Percentiles rank a stretch among this genome's conserved stretches.
Evolutionary conservation across 148 eudicot genomes (phyloP).

Genomic region (Spergularia marina): DNA sequence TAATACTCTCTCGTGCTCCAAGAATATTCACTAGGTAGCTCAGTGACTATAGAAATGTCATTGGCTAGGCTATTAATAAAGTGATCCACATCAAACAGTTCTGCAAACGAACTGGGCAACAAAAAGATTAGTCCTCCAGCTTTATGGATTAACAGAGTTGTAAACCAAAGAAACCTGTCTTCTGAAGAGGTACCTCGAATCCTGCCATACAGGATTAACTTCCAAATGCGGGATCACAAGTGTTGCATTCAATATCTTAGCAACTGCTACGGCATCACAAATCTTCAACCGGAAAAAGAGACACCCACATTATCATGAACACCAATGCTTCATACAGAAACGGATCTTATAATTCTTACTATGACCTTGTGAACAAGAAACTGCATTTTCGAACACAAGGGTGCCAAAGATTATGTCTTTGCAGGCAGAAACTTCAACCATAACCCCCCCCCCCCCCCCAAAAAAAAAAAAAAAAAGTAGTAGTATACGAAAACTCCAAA

Average conservation of each 20-base stretch:
- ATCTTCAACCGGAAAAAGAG: conserved; percentile 38
- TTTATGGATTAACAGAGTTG: not conserved
- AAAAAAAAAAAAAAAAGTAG: too few species aligned
- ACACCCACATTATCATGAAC: not conserved
- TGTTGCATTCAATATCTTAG: conserved; percentile 82
- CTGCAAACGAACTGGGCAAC: conserved; percentile 56
- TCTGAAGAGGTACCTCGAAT: conserved; percentile 53
- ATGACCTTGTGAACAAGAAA: not conserved
- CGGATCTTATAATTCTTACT: not conserved
- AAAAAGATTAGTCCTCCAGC: not conserved
- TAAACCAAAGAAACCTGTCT: not conserved
- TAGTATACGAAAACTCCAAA: not conserved
- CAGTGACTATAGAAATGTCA: conserved; percentile 74
- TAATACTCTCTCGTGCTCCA: conserved; percentile 98
- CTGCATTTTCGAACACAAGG: not conserved
- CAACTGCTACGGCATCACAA: conserved; percentile 94
- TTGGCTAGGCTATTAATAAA: conserved; percentile 56
- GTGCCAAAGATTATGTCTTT: not conserved
- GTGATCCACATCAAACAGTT: conserved; percentile 90
- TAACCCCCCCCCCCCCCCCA: too few species aligned
- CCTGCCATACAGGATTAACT: conserved; percentile 92
- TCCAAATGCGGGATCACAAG: conserved; percentile 82
- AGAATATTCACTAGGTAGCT: conserved; percentile 64
- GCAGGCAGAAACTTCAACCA: not conserved
- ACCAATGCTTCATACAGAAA: not conserved